Conservation (phyloP, 1,139 yeast species). For the Debaryomyces singareniensis region DNA sequence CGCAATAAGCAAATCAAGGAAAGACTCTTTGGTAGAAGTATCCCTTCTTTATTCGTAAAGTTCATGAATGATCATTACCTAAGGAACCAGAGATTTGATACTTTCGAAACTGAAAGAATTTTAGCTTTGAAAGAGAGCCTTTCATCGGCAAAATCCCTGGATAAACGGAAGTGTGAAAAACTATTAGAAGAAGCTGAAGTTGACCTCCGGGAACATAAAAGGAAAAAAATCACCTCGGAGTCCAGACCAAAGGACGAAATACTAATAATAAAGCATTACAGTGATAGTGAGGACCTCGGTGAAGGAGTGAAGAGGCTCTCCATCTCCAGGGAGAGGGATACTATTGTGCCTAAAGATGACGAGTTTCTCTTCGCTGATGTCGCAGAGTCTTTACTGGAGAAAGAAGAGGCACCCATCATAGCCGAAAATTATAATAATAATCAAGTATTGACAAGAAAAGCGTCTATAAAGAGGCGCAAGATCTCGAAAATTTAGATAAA, state of each 20-base stretch:
- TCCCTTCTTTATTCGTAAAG: conserved; percentile 1
- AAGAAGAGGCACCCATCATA: too few species aligned
- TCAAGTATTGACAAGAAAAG: too few species aligned
- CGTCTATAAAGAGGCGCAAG: not conserved
- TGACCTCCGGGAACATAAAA: not conserved
- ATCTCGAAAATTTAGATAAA: too few species aligned
- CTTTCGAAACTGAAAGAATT: conserved; percentile 2
- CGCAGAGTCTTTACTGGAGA: too few species aligned
- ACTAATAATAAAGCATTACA: conserved; percentile 8
- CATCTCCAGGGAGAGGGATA: conserved; percentile 2
- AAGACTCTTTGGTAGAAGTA: conserved; percentile 1
- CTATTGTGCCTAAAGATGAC: not conserved
- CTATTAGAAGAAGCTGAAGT: not conserved
- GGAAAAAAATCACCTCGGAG: not conserved
- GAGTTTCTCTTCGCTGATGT: not conserved
- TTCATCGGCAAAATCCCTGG: conserved; percentile 1
- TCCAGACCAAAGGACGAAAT: conserved; percentile 11
- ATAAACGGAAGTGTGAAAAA: conserved; percentile 1
- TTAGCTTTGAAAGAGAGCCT: conserved; percentile 3
- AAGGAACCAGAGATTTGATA: conserved; percentile 3
- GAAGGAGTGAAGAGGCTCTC: conserved; percentile 9
- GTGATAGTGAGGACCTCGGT: conserved; percentile 10
- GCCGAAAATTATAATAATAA: too few species aligned
- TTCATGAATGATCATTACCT: conserved; percentile 4
- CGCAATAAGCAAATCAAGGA: conserved; percentile 1